phyloP scores from a whole-genome alignment of 2,329 filamentous ascomycete species.

The Fusarium humuli region DNA sequence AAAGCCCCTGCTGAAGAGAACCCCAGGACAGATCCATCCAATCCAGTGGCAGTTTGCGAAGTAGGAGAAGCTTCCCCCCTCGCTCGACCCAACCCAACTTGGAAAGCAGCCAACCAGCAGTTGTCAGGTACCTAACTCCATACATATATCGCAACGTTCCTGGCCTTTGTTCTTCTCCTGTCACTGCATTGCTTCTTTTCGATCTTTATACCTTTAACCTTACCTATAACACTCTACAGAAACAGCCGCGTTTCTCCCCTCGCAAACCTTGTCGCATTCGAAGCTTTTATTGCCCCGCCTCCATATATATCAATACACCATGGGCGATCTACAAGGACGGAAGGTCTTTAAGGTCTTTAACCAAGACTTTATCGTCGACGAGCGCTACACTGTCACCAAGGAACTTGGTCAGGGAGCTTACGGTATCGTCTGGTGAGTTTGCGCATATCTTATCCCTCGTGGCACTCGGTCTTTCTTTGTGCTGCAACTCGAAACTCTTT shows the following conservation, averaged over 20 bases:
- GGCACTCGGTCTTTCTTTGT: slow-evolving; percentile 15
- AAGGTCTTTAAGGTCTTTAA: slow-evolving; percentile 99
- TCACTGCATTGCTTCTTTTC: slow-evolving; percentile 13
- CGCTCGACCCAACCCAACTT: slow-evolving; percentile 32
- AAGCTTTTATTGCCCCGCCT: slow-evolving; percentile 35
- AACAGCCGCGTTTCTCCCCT: background rate
- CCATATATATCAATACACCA: slow-evolving; percentile 37
- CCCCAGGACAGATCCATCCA: slow-evolving; percentile 12
- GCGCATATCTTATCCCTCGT: slow-evolving; percentile 1
- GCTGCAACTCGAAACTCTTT: slow-evolving; percentile 19
- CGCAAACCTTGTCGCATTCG: slow-evolving; percentile 18
- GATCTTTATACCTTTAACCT: slow-evolving; percentile 3
- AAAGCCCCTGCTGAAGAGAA: slow-evolving; percentile 31
- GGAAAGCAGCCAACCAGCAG: slow-evolving; percentile 33
- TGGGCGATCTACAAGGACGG: slow-evolving; percentile 65
- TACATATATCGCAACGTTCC: slow-evolving; percentile 45
- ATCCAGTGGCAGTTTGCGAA: slow-evolving; percentile 15
- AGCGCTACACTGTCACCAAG: slow-evolving; percentile 98
- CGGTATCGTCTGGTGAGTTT: slow-evolving; percentile 91
- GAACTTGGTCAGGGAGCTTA: slow-evolving; percentile 98
- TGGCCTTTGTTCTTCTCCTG: slow-evolving; percentile 28
- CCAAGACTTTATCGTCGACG: slow-evolving; percentile 98
- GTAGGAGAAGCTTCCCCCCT: slow-evolving; percentile 34
- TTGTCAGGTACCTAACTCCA: slow-evolving; percentile 25
- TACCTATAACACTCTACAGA: background rate